Evolutionary conservation across 2,329 filamentous ascomycete genomes (phyloP), one percentile per base, ranked within the genome.

Genomic region (Grosmannia huntii): DNA sequence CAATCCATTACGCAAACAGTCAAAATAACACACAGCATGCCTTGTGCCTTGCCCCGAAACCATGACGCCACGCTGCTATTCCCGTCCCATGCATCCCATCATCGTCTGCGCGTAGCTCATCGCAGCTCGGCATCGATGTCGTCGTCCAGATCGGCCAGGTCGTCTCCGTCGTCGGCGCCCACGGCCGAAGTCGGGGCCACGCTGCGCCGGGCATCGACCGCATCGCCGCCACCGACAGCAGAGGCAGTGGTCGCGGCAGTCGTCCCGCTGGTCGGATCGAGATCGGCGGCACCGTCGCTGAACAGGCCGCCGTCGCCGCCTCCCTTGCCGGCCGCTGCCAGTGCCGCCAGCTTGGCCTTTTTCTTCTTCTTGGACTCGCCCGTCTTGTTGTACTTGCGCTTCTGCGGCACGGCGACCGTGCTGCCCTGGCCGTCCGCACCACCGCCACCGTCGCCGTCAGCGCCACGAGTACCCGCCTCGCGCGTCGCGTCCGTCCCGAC

Each of bases 301-400:
- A 56, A 53, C 11, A 59, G 28, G 23, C 36, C 53, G 23, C 36
- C 53, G 36, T 23, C 48, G n/a, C 12, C 48, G n/a, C 12, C 33
- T 38, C 31, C 38, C 19, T 23, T 36, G 23, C 46, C 41, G 1
- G 51, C 36, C 2, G 50, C 46, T n/a, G 51, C 52, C 44, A 19
- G n/a, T 12, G 36, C 50, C 21, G 28, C 59, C 51, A 61, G 57
- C 57, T 61, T 60, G 46, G 60, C 61, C 57, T 64, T 62, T 53
- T 64, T 61, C 58, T 63, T 64, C 54, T 60, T 62, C 3, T 62
- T 62, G 4, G 60, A 57, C 44, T 53, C 59, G 44, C 60, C 57
- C 51, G 57, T 60, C 51, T 61, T 60, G 54, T 19, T 60, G 57
- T 61, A 59, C 27, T 56, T 57, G 25, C 53, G 41, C 31, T 56